Evolutionary conservation across 1,284 basidiomycete species (phyloP).

Genomic region (Rhodotorula mucilaginosa): DNA sequence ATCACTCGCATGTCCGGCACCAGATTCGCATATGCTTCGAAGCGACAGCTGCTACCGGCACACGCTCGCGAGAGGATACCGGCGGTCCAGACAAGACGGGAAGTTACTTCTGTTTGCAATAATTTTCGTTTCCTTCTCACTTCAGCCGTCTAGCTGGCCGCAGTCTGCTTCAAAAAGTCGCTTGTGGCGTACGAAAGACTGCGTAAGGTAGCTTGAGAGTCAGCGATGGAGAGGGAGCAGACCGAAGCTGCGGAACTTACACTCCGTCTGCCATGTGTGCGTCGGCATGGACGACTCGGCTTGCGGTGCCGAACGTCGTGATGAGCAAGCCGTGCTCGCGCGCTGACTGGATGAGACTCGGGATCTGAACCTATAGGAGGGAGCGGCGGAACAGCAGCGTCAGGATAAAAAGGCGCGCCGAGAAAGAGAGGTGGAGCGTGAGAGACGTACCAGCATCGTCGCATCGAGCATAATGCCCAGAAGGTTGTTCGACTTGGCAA

Average conservation of each 20-base stretch:
- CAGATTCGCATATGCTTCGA: too few relatives aligned
- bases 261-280: constrained; percentile 41
- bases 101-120: too few relatives aligned
- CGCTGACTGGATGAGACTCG: constrained; percentile 78
- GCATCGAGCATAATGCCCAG: constrained; percentile 89
- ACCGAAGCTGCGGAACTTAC: not conserved
- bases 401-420: not conserved
- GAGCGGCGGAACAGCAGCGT: too few relatives aligned
- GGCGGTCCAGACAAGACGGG: too few relatives aligned
- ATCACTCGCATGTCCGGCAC: too few relatives aligned
- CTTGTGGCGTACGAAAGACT: constrained; percentile 32
- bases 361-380: constrained; percentile 67
- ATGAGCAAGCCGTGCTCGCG: constrained; percentile 84
- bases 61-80: too few relatives aligned
- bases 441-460: constrained; percentile 68
- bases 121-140: not conserved
- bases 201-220: not conserved
- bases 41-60: too few relatives aligned
- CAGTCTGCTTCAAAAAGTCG: constrained; percentile 29
- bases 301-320: constrained; percentile 65
- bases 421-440: not conserved
- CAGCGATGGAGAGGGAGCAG: not conserved
- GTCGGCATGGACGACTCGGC: constrained; percentile 32
- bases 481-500: constrained; percentile 89
- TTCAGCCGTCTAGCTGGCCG: constrained; percentile 3